Evolutionary conservation across 163 green algal species (phyloP), one percentile per base, ranked within the genome.

Genomic region (Prototheca wickerhamii): DNA sequence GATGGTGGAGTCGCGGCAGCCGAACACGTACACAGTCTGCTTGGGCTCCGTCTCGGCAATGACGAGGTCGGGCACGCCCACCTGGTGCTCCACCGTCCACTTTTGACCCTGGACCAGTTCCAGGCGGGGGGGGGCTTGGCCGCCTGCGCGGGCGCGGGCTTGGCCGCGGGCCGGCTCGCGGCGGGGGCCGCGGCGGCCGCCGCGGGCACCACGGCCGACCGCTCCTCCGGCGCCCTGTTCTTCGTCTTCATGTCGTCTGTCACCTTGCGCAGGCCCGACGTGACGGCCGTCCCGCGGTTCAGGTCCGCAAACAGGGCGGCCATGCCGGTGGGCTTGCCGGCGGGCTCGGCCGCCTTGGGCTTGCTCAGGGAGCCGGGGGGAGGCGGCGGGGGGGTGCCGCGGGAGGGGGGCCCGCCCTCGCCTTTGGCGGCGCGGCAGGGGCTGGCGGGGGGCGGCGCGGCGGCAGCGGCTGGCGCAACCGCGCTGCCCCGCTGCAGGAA

Each of bases 181-280:
- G 18, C 20, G 23, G 54, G n/a, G 18, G 58, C 21, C 18, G 75
- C 25, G 1, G 61, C 18, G 43, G 55, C 31, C 21, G 60, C n/a
- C 8, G 31, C 60, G 18, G 68, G 31, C 17, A 40, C 70, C 51
- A 94, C 86, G 0, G 61, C 44, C 0, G 58, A 78, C 15, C 86
- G 70, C 43, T 96, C 86, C 23, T 25, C 12, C 12, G 18, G 15
- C 15, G 79, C 28, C 21, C 83, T 76, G 73, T 97, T 96, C 76
- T 97, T 97, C 3, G 85, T 87, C 78, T 97, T 97, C 91, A 97
- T 97, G 76, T 96, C 90, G 29, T 82, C 86, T 26, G 91, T 97
- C 10, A 98, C 91, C 70, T 95, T 96, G 25, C 75, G 73, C 58
- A 98, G 81, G 0, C 91, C 87, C 23, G 76, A 65, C 4, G 90